Conservation (phyloP, 2,329 filamentous ascomycete species). For the Pestalotiopsis fici region DNA sequence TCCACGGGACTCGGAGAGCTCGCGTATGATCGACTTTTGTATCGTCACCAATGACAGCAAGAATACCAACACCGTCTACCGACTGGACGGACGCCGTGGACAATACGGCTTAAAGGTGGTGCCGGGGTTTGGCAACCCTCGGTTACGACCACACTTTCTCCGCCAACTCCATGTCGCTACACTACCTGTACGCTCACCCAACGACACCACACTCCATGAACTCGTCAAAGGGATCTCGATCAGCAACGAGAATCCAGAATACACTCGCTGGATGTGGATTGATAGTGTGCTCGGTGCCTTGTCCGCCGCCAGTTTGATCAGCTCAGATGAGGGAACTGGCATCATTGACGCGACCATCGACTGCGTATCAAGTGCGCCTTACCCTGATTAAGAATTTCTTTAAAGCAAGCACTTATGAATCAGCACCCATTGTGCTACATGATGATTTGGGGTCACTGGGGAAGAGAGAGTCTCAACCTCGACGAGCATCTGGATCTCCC, state of each 20-base stretch:
- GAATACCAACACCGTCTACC: slow-evolving; percentile 28
- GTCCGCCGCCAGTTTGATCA: slow-evolving; percentile 8
- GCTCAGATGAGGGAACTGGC: slow-evolving; percentile 6
- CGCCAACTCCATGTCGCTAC: slow-evolving; percentile 19
- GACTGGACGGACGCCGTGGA: slow-evolving; percentile 26
- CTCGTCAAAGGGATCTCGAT: slow-evolving; percentile 3
- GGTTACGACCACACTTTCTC: slow-evolving; percentile 26
- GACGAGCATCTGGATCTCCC: not conserved
- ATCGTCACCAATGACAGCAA: slow-evolving; percentile 29
- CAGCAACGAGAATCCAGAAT: slow-evolving; percentile 13
- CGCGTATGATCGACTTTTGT: slow-evolving; percentile 28
- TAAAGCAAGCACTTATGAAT: not conserved
- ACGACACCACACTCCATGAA: slow-evolving; percentile 10
- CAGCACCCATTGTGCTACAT: not conserved
- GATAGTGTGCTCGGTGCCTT: slow-evolving; percentile 12
- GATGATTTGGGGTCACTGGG: not conserved
- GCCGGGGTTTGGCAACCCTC: slow-evolving; percentile 23
- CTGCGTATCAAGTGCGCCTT: slow-evolving; percentile 1
- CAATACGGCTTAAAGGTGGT: slow-evolving; percentile 23
- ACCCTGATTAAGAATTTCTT: not conserved
- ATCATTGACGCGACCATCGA: slow-evolving; percentile 13
- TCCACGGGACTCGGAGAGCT: slow-evolving; percentile 27
- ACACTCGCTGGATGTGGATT: slow-evolving; percentile 14
- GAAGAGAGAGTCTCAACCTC: not conserved
- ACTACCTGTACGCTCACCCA: not conserved